These are phyloP conservation scores for Arabis hirsuta DNA, from an alignment of 345 rosid species.

Conservation along the genomic window DNA sequence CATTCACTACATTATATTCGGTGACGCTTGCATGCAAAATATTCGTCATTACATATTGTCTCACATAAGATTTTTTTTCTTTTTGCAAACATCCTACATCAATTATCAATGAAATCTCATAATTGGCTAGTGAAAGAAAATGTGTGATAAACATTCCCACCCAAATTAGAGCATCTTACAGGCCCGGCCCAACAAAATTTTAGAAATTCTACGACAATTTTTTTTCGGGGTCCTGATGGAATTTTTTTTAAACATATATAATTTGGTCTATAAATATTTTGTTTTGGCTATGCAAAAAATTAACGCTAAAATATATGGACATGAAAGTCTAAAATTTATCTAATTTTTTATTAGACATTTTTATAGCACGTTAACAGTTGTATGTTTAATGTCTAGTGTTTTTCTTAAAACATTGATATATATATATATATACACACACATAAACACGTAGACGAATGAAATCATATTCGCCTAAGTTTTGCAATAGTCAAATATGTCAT, in stretches of 20 bases:
- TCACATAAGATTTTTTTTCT: background rate
- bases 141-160: background rate
- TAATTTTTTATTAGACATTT: no score
- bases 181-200: conserved; percentile 24
- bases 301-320: no score
- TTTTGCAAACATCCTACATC: background rate
- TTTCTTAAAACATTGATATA: no score
- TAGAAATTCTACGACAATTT: background rate
- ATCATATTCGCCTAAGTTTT: background rate
- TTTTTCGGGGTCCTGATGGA: background rate
- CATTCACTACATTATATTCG: background rate
- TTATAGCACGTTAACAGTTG: no score
- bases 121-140: background rate
- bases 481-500: conserved; percentile 33
- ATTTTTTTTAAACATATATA: background rate
- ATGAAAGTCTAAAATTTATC: no score
- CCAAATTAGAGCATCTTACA: background rate
- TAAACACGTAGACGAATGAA: conserved; percentile 5
- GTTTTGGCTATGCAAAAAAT: no score
- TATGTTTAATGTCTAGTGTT: no score
- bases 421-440: background rate
- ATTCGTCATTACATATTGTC: background rate
- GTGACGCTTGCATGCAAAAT: background rate
- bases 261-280: no score
- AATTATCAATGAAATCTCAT: background rate